Evolutionary conservation across 495 filamentous ascomycete genomes (phyloP).

Genomic region (Penicillium canariense): DNA sequence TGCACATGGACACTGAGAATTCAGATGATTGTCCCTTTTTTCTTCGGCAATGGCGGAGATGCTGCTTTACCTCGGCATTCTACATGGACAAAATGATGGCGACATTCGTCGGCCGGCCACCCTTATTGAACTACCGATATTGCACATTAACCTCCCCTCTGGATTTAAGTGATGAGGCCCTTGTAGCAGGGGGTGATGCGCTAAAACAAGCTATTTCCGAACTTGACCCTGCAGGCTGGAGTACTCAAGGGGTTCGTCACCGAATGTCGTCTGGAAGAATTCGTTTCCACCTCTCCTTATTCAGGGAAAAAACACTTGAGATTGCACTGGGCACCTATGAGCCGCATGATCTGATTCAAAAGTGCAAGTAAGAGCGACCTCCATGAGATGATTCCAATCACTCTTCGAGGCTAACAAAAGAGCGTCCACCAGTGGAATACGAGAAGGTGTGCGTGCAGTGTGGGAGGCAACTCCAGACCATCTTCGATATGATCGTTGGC

Average conservation of each 20-base stretch:
- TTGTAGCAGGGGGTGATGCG: slow-evolving; percentile 47
- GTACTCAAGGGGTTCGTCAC: slow-evolving; percentile 36
- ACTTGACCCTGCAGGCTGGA: slow-evolving; percentile 57
- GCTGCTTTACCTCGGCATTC: slow-evolving; percentile 54
- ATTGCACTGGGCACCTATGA: slow-evolving; percentile 50
- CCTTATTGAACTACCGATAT: slow-evolving; percentile 53
- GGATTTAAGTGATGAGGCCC: slow-evolving; percentile 52
- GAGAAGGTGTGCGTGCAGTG: slow-evolving; percentile 30
- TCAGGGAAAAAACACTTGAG: slow-evolving; percentile 59
- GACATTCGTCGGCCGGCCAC: slow-evolving; percentile 57
- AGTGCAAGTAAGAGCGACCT: slow-evolving; percentile 39
- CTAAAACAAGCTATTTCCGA: slow-evolving; percentile 38
- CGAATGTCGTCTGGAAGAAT: slow-evolving; percentile 47
- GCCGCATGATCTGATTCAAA: slow-evolving; percentile 41
- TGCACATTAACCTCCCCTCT: slow-evolving; percentile 55
- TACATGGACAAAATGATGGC: slow-evolving; percentile 50
- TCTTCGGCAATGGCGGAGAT: slow-evolving; percentile 48
- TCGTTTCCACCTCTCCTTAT: slow-evolving; percentile 46
- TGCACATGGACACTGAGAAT: slow-evolving; percentile 51
- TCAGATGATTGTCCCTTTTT: slow-evolving; percentile 49
- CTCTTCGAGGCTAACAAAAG: not conserved
- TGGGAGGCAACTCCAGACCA: slow-evolving; percentile 34
- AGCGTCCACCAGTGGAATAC: slow-evolving; percentile 28
- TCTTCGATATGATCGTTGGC: slow-evolving; percentile 36
- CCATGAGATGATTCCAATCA: not conserved